Evolutionary conservation across 805 yeast genomes (phyloP).

Genomic region (Monosporozyma unispora): DNA sequence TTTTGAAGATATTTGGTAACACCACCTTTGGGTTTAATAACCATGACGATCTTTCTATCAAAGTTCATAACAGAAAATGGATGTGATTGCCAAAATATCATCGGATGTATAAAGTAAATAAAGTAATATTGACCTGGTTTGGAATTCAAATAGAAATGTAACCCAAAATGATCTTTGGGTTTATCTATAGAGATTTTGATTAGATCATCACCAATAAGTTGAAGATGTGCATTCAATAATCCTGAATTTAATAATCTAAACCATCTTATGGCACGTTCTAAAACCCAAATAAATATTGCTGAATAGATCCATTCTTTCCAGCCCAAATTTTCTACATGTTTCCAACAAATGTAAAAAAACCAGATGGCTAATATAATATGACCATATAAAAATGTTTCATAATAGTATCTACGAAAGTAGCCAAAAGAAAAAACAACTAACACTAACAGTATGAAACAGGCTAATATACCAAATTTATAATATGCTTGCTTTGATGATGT

Average conservation of each 20-base stretch:
- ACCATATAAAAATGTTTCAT: slow-evolving; percentile 38
- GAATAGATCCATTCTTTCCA: slow-evolving; percentile 36
- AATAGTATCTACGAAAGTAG: slow-evolving; percentile 30
- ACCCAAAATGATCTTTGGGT: slow-evolving; percentile 6
- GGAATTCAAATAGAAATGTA: slow-evolving; percentile 28
- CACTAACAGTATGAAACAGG: slow-evolving; percentile 22
- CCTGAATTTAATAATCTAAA: slow-evolving; percentile 24
- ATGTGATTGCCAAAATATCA: slow-evolving; percentile 47
- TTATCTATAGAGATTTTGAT: slow-evolving; percentile 11
- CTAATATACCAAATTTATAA: slow-evolving; percentile 39
- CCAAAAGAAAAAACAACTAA: slow-evolving; percentile 28
- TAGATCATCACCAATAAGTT: slow-evolving; percentile 13
- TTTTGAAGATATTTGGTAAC: slow-evolving; percentile 32
- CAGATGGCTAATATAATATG: slow-evolving; percentile 37
- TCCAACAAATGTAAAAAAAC: slow-evolving; percentile 39
- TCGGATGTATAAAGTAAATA: slow-evolving; percentile 39
- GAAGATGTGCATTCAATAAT: slow-evolving; percentile 11
- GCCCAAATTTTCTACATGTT: slow-evolving; percentile 38
- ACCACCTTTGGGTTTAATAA: slow-evolving; percentile 41
- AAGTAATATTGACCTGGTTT: slow-evolving; percentile 39
- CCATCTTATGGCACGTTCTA: slow-evolving; percentile 35
- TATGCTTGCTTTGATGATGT: slow-evolving; percentile 9
- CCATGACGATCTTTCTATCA: slow-evolving; percentile 32
- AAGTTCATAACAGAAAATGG: slow-evolving; percentile 46
- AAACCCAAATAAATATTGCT: slow-evolving; percentile 33